phyloP scores from a whole-genome alignment of 106 monocot genomes.

The Ottelia alismoides region DNA sequence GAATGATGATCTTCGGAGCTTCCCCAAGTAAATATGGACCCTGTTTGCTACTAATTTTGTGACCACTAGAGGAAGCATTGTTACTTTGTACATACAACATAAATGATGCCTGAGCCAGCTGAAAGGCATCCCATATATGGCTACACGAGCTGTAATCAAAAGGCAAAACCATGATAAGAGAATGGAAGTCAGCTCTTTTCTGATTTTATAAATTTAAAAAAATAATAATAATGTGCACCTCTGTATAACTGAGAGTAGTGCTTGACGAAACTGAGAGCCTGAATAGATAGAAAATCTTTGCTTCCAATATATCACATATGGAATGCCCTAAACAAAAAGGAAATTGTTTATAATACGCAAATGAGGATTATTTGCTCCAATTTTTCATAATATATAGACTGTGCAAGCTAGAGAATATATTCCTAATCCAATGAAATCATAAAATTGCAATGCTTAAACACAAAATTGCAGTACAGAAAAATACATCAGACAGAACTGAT shows the following conservation, averaged over 20 bases:
- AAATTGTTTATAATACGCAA: background rate
- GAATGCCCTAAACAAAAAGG: constrained; percentile 41
- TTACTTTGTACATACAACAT: constrained; percentile 43
- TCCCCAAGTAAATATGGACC: constrained; percentile 70
- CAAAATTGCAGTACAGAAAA: no score
- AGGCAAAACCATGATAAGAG: constrained; percentile 1
- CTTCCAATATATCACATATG: constrained; percentile 90
- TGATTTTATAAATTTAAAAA: background rate
- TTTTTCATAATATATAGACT: no score
- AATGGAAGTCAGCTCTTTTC: background rate
- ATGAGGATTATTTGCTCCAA: background rate
- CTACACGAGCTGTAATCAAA: constrained; percentile 49
- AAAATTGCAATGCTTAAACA: no score
- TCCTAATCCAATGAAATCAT: no score
- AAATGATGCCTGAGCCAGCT: constrained; percentile 89
- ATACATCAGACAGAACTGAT: no score
- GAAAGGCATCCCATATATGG: constrained; percentile 92
- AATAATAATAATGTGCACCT: constrained; percentile 39
- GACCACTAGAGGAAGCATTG: constrained; percentile 20
- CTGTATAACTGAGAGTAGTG: constrained; percentile 76
- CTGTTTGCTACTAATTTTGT: constrained; percentile 27
- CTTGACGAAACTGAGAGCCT: constrained; percentile 71
- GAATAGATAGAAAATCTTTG: constrained; percentile 51
- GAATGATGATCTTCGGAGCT: constrained; percentile 60
- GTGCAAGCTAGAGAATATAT: no score